phyloP scores from a whole-genome alignment of 495 filamentous ascomycete genomes.

The Penicillium chermesinum region DNA sequence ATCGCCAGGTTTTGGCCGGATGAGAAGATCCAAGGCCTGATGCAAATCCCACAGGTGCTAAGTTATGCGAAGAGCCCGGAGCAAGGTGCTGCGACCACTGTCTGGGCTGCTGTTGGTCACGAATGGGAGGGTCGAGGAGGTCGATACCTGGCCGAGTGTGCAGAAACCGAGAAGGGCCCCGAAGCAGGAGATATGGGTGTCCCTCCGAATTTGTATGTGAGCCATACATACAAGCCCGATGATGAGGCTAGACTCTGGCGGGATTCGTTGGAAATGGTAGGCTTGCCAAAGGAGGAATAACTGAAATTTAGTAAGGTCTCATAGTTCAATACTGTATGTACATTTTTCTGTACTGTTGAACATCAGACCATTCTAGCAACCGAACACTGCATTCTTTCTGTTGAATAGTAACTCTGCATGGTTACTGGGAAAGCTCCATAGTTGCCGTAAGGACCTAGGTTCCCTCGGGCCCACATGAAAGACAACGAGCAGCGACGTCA shows the following conservation, averaged over 20 bases:
- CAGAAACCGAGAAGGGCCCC: neutral
- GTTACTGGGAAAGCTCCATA: neutral
- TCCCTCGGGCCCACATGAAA: neutral
- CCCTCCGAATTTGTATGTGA: neutral
- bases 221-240: neutral
- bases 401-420: neutral
- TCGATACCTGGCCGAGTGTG: constrained; percentile 34
- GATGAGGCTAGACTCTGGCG: neutral
- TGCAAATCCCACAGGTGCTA: constrained; percentile 15
- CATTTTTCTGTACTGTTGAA: too few relatives aligned
- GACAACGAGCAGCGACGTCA: neutral
- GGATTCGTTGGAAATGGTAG: neutral
- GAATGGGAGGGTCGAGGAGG: constrained; percentile 36
- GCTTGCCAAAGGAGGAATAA: neutral
- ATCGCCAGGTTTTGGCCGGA: constrained; percentile 8
- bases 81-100: constrained; percentile 38
- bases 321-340: too few relatives aligned
- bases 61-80: constrained; percentile 28
- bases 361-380: too few relatives aligned
- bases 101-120: constrained; percentile 35
- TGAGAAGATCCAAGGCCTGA: constrained; percentile 11
- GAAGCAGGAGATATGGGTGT: neutral
- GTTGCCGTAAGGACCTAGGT: neutral
- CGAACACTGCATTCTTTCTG: too few relatives aligned
- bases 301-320: too few relatives aligned